phyloP scores from a whole-genome alignment of 768 basidiomycete species.

The Lentinula lateritia region DNA sequence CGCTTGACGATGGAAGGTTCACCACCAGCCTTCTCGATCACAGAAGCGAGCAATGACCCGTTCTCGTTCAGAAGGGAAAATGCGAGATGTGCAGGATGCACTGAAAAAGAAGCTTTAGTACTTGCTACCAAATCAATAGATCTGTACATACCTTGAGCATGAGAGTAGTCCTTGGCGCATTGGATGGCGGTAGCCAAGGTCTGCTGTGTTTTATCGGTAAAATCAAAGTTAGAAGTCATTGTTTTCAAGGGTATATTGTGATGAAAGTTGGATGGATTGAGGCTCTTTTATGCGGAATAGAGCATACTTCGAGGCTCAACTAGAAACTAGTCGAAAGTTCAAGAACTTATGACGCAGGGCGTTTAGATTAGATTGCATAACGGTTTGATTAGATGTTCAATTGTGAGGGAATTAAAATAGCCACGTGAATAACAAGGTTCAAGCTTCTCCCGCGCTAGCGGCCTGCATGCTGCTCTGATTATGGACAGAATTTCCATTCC shows the following conservation, averaged over 20 bases:
- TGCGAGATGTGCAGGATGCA: constrained; percentile 80
- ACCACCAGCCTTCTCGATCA: constrained; percentile 79
- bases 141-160: constrained; percentile 60
- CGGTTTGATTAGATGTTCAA: neutral
- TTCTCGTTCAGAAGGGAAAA: constrained; percentile 75
- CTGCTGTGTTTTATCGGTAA: constrained; percentile 81
- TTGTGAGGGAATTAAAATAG: neutral
- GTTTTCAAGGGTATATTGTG: constrained; percentile 7
- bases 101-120: constrained; percentile 28
- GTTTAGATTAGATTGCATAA: neutral
- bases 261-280: neutral
- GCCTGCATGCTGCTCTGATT: neutral
- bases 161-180: constrained; percentile 78
- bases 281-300: neutral
- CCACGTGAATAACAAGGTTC: neutral
- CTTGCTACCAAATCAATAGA: constrained; percentile 3
- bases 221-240: constrained; percentile 63
- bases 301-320: neutral
- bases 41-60: constrained; percentile 67
- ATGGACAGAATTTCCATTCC: constrained; percentile 25
- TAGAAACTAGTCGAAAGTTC: neutral
- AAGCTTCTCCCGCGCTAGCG: neutral
- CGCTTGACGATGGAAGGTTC: constrained; percentile 73
- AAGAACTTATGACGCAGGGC: neutral
- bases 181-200: constrained; percentile 68